Conservation (phyloP, 2,329 filamentous ascomycete species). For the Claviceps africana region DNA sequence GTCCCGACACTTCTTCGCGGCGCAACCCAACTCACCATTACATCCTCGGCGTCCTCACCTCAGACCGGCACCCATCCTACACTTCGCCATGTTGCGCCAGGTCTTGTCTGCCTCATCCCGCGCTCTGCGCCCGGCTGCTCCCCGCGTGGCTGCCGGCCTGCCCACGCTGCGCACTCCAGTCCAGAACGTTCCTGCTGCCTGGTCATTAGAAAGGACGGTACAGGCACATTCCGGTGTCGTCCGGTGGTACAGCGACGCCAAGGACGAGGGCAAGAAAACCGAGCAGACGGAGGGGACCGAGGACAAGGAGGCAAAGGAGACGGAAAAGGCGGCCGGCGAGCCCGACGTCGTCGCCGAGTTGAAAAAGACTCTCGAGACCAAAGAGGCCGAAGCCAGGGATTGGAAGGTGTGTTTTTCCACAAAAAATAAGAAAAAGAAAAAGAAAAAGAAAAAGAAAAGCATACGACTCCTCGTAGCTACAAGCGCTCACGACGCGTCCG, state of each 20-base stretch:
- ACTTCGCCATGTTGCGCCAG: conserved; percentile 31
- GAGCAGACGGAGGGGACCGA: conserved; percentile 7
- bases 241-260: conserved; percentile 37
- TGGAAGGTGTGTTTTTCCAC: conserved; percentile 58
- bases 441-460: not conserved
- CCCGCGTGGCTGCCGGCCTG: conserved; percentile 22
- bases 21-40: conserved; percentile 4
- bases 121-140: conserved; percentile 27
- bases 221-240: conserved; percentile 18
- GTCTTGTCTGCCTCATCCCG: conserved; percentile 28
- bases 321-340: conserved; percentile 15
- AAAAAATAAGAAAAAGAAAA: too few species aligned
- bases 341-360: conserved; percentile 27
- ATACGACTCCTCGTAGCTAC: not conserved
- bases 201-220: conserved; percentile 19
- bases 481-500: not conserved
- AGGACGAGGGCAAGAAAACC: conserved; percentile 18
- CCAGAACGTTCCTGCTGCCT: conserved; percentile 21
- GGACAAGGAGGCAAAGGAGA: conserved; percentile 11
- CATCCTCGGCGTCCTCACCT: conserved; percentile 7
- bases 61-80: conserved; percentile 7
- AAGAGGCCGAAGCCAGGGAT: conserved; percentile 46
- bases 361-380: conserved; percentile 38
- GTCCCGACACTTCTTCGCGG: not conserved
- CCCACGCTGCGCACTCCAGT: conserved; percentile 24